Base-by-base conservation (phyloP, 345 rosid genomes). In the Boechera stricta region DNA sequence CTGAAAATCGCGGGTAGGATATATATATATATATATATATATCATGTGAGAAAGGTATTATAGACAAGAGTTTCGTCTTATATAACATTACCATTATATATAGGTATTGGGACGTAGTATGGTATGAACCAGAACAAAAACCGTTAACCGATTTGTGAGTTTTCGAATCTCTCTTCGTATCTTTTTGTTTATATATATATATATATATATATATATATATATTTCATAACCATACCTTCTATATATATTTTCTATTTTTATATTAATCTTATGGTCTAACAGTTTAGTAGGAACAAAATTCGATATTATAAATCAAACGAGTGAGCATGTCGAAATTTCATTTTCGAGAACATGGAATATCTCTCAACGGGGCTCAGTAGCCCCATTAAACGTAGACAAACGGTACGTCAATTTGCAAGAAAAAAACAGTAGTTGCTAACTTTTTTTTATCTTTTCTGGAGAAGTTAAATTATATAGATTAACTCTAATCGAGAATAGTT, bases 31-130 rank as follows among this genome's bases (percentile, higher is more conserved):
- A 31, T 38, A 10, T 58, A 52, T 61, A 31, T 16, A 15, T 28
- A 44, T 15, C 26, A 8, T 36, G 15, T 26, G 29, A 12, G 0
- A 55, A 71, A 55, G 31, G 5, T 53, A 24, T 42, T 33, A 9
- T 9, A 2, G 21, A 18, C 10, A 52, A 13, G 33, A 18, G 2
- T 45, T 15, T 42, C 24, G 1, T 45, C 4, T 77, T 8, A 63
- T 63, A 53, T 52, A 13, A 53, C 35, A 18, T 3, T 42, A 62
- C 42, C 32, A 38, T 8, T 47, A 16, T 57, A 54, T 47, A n/a
- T 54, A 80, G 97, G 83, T 94, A 94, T 52, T 94, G 98, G 98
- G 98, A 94, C 35, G 72, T 88, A 8, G 94, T 89, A 6, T 90
- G 98, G 97, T 74, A 87, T 57, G 63, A 59, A 79, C 85, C 82